Conservation (phyloP, 495 filamentous ascomycete genomes). For the Acidomyces sp. region DNA sequence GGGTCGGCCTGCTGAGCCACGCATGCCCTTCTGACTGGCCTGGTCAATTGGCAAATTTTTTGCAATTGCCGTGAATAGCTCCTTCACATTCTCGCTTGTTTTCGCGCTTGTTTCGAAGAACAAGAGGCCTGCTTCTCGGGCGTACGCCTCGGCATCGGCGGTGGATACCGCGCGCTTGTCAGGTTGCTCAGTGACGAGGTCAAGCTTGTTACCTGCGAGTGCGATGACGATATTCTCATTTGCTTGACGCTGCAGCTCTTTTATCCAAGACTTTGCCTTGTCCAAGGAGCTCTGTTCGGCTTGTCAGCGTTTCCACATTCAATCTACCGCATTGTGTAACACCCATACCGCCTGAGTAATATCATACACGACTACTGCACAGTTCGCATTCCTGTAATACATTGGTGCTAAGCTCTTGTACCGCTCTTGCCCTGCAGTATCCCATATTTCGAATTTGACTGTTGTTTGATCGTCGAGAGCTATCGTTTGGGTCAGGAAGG, state of each 20-base stretch:
- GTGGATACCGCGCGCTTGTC: constrained; percentile 85
- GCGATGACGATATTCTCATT: constrained; percentile 99
- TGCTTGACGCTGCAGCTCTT: constrained; percentile 93
- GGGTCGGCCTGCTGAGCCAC: constrained; percentile 35
- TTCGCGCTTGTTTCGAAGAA: constrained; percentile 99
- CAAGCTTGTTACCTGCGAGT: constrained; percentile 91
- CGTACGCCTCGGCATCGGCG: constrained; percentile 87
- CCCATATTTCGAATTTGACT: constrained; percentile 99
- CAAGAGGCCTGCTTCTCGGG: constrained; percentile 76
- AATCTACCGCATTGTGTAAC: background rate
- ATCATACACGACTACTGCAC: constrained; percentile 96
- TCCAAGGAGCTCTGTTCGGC: constrained; percentile 69
- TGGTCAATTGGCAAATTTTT: constrained; percentile 95
- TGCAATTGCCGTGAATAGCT: constrained; percentile 95
- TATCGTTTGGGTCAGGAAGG: constrained; percentile 97
- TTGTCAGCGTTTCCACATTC: constrained; percentile 4
- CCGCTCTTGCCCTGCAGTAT: constrained; percentile 93
- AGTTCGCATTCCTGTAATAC: constrained; percentile 99
- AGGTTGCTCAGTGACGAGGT: constrained; percentile 78
- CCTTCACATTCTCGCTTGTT: constrained; percentile 86
- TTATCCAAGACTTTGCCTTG: constrained; percentile 99
- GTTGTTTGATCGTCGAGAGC: constrained; percentile 93
- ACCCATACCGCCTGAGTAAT: constrained; percentile 83
- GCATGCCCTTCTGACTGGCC: constrained; percentile 68
- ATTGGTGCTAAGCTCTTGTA: constrained; percentile 98